phyloP scores from a whole-genome alignment of 768 basidiomycete species.

The Agrocybe pediades region DNA sequence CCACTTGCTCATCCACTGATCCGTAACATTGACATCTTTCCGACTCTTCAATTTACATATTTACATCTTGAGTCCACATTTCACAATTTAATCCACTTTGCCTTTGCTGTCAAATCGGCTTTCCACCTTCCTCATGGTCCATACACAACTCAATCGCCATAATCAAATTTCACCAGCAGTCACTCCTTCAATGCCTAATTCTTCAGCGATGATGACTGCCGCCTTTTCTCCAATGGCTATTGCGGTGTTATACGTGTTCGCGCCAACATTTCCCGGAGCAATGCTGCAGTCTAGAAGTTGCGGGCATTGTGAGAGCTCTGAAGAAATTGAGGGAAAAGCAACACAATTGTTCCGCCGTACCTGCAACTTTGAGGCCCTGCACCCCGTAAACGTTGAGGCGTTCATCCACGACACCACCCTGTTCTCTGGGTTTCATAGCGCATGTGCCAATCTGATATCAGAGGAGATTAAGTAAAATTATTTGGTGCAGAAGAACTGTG shows the following conservation, averaged over 20 bases:
- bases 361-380: slow-evolving; percentile 59
- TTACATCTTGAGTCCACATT: too few species aligned
- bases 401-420: slow-evolving; percentile 63
- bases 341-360: slow-evolving; percentile 22
- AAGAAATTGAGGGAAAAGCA: background rate
- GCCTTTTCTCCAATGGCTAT: slow-evolving; percentile 63
- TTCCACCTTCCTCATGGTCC: too few species aligned
- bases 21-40: too few species aligned
- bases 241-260: slow-evolving; percentile 44
- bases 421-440: slow-evolving; percentile 62
- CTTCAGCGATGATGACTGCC: slow-evolving; percentile 58
- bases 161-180: background rate
- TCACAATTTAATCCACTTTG: background rate
- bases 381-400: slow-evolving; percentile 66
- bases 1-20: too few species aligned
- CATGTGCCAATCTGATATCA: slow-evolving; percentile 59
- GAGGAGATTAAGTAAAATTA: background rate
- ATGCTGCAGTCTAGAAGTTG: slow-evolving; percentile 38
- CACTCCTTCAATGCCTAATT: slow-evolving; percentile 32
- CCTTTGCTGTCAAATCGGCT: too few species aligned
- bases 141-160: too few species aligned
- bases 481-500: background rate
- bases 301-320: background rate
- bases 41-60: too few species aligned
- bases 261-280: slow-evolving; percentile 38